Percentiles rank a stretch among this genome's conserved stretches.
Evolutionary conservation across 148 eudicot genomes (phyloP).

Genomic region (Rheum nobile): DNA sequence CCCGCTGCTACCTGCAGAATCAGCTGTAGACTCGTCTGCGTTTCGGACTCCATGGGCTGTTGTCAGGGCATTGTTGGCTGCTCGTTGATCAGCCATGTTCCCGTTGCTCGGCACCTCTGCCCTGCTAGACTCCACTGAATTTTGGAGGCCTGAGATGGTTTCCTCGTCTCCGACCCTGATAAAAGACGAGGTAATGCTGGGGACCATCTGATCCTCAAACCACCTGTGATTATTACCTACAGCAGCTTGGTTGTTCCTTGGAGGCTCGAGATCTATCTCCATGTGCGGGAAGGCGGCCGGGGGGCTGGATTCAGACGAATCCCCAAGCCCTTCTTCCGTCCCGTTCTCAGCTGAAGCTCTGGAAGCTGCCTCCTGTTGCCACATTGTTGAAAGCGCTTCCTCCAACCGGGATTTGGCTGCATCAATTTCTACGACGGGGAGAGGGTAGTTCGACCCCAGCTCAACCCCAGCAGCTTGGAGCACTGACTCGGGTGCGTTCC

Average conservation of each 20-base stretch:
- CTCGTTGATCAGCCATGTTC: constrained; percentile 23
- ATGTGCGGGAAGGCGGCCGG: constrained; percentile 75
- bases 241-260: constrained; percentile 22
- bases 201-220: constrained; percentile 94
- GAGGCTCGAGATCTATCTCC: constrained; percentile 56
- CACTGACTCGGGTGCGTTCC: constrained; percentile 85
- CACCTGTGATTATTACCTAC: constrained; percentile 18
- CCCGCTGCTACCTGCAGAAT: constrained; percentile 58
- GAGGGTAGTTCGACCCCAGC: constrained; percentile 89
- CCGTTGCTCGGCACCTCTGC: constrained; percentile 73
- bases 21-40: constrained; percentile 57
- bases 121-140: constrained; percentile 37
- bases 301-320: constrained; percentile 54
- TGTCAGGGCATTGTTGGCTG: constrained; percentile 15
- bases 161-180: constrained; percentile 58
- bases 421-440: constrained; percentile 75
- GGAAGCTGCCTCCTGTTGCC: constrained; percentile 74
- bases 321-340: constrained; percentile 92
- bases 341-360: constrained; percentile 79
- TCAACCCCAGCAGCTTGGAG: constrained; percentile 95
- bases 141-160: constrained; percentile 46
- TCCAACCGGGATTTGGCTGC: constrained; percentile 69
- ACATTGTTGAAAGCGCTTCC: constrained; percentile 76
- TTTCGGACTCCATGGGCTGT: constrained; percentile 24
- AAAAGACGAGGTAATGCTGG: constrained; percentile 70